These are phyloP conservation scores for Termitomyces sp. DNA, from an alignment of 768 basidiomycete genomes.

Conservation along the genomic window DNA sequence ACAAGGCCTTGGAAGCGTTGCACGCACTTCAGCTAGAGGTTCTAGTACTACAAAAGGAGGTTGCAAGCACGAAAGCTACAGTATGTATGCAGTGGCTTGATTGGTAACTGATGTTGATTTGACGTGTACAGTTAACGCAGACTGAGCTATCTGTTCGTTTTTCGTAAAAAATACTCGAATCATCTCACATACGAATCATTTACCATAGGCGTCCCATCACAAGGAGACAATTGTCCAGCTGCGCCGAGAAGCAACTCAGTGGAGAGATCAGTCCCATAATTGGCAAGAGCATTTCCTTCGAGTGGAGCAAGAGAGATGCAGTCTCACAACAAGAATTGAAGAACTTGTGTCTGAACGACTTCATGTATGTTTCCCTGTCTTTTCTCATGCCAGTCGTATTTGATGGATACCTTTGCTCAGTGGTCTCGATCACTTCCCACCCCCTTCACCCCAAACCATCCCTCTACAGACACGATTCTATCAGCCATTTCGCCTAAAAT, in stretches of 20 bases:
- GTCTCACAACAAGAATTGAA: constrained; percentile 50
- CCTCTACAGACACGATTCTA: constrained; percentile 17
- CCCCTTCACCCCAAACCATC: constrained; percentile 29
- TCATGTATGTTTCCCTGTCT: constrained; percentile 27
- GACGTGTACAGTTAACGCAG: constrained; percentile 40
- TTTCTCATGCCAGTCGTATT: constrained; percentile 2
- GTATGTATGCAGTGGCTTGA: constrained; percentile 30
- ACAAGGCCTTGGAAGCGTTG: constrained; percentile 36
- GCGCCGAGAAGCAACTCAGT: constrained; percentile 58
- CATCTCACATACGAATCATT: background rate
- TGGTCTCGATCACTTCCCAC: constrained; percentile 12
- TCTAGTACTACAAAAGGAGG: constrained; percentile 42
- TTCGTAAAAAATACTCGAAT: background rate
- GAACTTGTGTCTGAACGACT: constrained; percentile 49
- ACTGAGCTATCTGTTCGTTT: constrained; percentile 47
- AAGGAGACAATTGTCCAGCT: constrained; percentile 55
- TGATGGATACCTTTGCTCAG: constrained; percentile 1
- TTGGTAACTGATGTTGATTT: constrained; percentile 7
- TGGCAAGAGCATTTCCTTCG: constrained; percentile 81
- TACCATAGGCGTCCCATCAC: constrained; percentile 49
- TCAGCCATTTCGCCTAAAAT: constrained; percentile 24
- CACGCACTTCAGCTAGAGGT: constrained; percentile 39
- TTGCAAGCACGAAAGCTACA: constrained; percentile 30
- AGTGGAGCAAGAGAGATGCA: constrained; percentile 62
- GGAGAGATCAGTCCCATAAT: constrained; percentile 70